Evolutionary conservation across 1,139 yeast genomes (phyloP), one percentile per base, ranked within the genome.

Genomic region (Blastobotrys arbuscula): DNA sequence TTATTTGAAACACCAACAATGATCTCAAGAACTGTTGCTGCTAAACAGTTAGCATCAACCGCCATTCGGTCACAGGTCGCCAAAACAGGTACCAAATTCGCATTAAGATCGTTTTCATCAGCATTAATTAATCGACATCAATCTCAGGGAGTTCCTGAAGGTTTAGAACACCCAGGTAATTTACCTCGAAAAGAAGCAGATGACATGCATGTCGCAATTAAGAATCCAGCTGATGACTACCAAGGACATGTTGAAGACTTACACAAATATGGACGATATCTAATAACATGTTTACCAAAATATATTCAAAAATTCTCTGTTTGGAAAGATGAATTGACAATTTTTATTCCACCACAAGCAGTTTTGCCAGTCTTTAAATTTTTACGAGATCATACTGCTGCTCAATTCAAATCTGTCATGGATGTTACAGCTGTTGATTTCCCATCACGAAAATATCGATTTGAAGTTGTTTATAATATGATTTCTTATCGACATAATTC

Each of bases 371-470:
- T 81, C 50, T 69, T 83, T 69, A 69, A 78, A 19, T 87, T 84
- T 62, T 75, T 87, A 66, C 81, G 79, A 62, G 78, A 85, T 66
- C 95, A 87, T 70, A 82, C 92, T 18, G 75, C 95, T 4, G 76
- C 89, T 19, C 95, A 87, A 70, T 87, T 78, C 72, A 87, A 84
- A 68, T 67, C 84, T 10, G 82, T 83, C 51, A 76, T 84, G 77
- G 95, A 87, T 65, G 78, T 87, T 49, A 87, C 96, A 34, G 95
- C 88, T 19, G 95, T 83, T 34, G 96, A 87, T 67, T 87, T 80
- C 67, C 96, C 96, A 34, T 75, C 87, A 13, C 80, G 95, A 71
- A 76, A 82, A 45, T 83, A 86, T 71, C 77, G 96, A 65, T 87
- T 87, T 64, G 96, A 87, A 61, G 90, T 87, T 48, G 92, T 87